Evolutionary conservation across 2,329 filamentous ascomycete species (phyloP), one percentile per base, ranked within the genome.

Genomic region (Cercospora brassicicola): DNA sequence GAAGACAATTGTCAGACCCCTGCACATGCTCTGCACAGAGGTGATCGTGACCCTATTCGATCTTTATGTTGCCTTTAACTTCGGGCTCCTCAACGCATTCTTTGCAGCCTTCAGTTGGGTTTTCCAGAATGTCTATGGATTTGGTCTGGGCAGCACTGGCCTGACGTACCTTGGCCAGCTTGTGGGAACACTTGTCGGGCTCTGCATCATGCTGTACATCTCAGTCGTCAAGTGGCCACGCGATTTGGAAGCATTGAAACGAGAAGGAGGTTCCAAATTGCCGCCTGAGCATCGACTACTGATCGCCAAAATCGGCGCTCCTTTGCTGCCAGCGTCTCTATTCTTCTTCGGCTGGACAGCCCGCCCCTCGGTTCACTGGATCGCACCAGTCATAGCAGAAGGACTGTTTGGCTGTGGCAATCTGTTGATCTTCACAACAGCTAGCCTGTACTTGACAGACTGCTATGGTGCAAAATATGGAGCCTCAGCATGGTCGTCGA

Each of bases 331-430:
- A 3, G 68, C 72, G 2, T 76, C 76, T 0, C 67, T 80, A 1
- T 79, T 80, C 69, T 69, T 76, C 31, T 80, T 80, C 60, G 76
- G 74, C 18, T 79, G 77, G 77, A 78, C 77, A 0, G 67, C 70
- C 1, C 59, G 72, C 9, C 64, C 71, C 0, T 42, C 56, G 6
- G 71, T 81, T 30, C 79, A 78, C 68, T 80, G 78, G 79, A 77
- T 79, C 57, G 73, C 74, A 11, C 73, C 75, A 0, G 76, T 79
- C 0, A 71, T 81, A n/a, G 81, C 81, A 5, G 77, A 82, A 2
- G 78, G 72, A 2, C 74, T 82, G 66, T 82, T 81, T 69, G 75
- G 73, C 1, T 73, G 74, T 23, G 73, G 74, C 69, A 77, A 42
- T 74, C 77, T 83, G 65, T 68, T 81, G 48, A 71, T 82, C 23